Conservation (phyloP, 495 filamentous ascomycete species). For the Hypoxylon crocopeplum region DNA sequence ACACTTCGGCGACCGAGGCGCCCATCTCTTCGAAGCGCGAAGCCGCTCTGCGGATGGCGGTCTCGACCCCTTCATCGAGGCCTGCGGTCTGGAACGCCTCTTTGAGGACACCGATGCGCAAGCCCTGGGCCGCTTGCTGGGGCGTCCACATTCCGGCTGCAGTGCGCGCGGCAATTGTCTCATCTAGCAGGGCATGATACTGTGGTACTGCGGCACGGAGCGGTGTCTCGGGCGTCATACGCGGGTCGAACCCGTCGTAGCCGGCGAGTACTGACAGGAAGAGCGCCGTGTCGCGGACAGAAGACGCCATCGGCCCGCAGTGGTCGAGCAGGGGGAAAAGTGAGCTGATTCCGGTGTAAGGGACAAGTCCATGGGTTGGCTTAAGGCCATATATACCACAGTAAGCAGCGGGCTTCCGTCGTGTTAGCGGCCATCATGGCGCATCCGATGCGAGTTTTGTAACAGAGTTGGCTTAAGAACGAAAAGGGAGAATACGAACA, state of each 20-base stretch:
- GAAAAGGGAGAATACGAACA: slow-evolving; percentile 1
- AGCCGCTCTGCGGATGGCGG: slow-evolving; percentile 45
- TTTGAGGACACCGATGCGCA: slow-evolving; percentile 53
- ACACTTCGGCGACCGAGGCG: slow-evolving; percentile 53
- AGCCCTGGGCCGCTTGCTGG: slow-evolving; percentile 38
- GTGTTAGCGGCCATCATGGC: not conserved
- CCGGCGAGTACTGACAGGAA: slow-evolving; percentile 55
- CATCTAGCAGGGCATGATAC: slow-evolving; percentile 44
- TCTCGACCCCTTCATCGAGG: slow-evolving; percentile 44
- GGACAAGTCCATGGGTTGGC: slow-evolving; percentile 38
- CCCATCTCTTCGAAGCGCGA: slow-evolving; percentile 51
- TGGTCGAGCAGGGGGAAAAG: slow-evolving; percentile 50
- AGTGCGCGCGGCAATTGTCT: slow-evolving; percentile 14
- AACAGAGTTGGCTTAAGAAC: not conserved
- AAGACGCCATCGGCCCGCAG: slow-evolving; percentile 50
- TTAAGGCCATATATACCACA: slow-evolving; percentile 50
- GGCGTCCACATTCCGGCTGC: slow-evolving; percentile 39
- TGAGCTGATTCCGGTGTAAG: slow-evolving; percentile 46
- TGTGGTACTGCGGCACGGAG: slow-evolving; percentile 38
- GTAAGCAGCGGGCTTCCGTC: slow-evolving; percentile 30
- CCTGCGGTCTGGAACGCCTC: slow-evolving; percentile 50
- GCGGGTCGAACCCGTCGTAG: slow-evolving; percentile 58
- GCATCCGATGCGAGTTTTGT: not conserved
- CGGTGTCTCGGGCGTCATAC: slow-evolving; percentile 43
- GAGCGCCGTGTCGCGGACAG: slow-evolving; percentile 49